These are phyloP conservation scores for Ascocoryne sarcoides DNA, from an alignment of 2,329 filamentous ascomycete genomes.

Conservation along the genomic window DNA sequence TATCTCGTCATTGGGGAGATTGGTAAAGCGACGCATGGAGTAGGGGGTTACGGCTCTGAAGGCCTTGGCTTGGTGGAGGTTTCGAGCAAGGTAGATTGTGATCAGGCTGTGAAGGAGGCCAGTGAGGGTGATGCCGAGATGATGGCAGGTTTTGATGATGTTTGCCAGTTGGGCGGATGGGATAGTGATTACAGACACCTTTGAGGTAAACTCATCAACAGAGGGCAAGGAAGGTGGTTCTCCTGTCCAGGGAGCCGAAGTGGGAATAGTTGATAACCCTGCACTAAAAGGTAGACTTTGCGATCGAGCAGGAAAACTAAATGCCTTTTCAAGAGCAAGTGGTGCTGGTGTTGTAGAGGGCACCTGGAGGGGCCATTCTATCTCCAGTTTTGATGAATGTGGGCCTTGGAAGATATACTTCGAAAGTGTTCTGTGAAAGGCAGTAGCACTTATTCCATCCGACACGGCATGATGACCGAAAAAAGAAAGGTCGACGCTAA, in stretches of 20 bases:
- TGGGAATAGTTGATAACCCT: constrained; percentile 1
- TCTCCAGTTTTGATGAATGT: neutral
- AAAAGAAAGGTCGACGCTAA: constrained; percentile 14
- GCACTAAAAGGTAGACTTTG: neutral
- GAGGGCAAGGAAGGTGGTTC: neutral
- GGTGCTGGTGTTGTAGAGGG: constrained; percentile 1
- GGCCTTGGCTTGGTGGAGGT: constrained; percentile 1
- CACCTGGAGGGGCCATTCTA: constrained; percentile 10
- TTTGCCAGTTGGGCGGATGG: neutral
- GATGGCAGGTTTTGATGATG: constrained; percentile 5
- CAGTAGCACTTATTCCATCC: constrained; percentile 14
- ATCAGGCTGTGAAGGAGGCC: constrained; percentile 17
- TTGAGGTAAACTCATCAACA: constrained; percentile 1
- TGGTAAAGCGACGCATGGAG: constrained; percentile 16
- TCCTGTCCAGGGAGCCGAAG: neutral
- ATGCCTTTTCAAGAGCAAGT: constrained; percentile 8
- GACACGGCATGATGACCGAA: constrained; percentile 14
- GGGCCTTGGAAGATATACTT: constrained; percentile 6
- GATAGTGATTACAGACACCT: constrained; percentile 3
- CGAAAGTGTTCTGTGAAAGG: constrained; percentile 16
- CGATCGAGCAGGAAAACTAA: neutral
- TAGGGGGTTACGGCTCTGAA: constrained; percentile 12
- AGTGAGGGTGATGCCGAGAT: constrained; percentile 14
- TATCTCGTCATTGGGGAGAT: constrained; percentile 10
- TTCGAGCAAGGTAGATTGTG: constrained; percentile 10